Base-by-base conservation (phyloP, 495 filamentous ascomycete genomes). In the Oleoguttula mirabilis region DNA sequence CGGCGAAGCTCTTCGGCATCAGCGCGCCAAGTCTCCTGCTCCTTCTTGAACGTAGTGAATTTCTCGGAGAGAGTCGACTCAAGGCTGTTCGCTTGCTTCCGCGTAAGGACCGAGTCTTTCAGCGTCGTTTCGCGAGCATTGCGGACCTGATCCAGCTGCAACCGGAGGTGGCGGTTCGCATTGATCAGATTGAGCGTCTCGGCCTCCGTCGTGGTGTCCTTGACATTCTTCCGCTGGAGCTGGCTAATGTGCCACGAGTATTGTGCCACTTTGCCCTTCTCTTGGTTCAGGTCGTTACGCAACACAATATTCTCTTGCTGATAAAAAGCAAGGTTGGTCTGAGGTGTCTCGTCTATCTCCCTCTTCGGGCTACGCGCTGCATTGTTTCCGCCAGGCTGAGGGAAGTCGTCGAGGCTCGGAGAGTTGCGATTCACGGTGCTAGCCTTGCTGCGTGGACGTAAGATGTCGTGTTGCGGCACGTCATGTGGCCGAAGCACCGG, bases 161-260 rank as follows among this genome's bases (percentile, higher is more conserved):
- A 66, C 42, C 73, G 77, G 11, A 86, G 62, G n/a, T 71, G 70
- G n/a, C 73, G 72, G 53, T 84, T 84, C 15, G 71, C 72, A 56
- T 80, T 80, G 36, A 84, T 68, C 0, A 85, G 62, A 31, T 82
- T 82, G 53, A 83, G 79, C 20, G 76, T 84, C 53, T 86, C 80
- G 11, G 81, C 79, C 58, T 83, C 81, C 1, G 69, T 72, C 0
- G 80, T 74, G 10, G 77, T 75, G 48, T 83, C 76, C 43, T 69
- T 66, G 27, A 85, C 73, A 41, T 83, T 75, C 39, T 75, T 71
- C 21, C 78, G 66, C 42, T 77, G 73, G 14, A 84, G 59, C 49
- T 77, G 78, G 3, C 80, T 79, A 54, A 86, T 84, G 48, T 84
- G 80, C 3, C 72, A 69, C 41, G 82, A 67, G 56, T 85, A 79